These are phyloP conservation scores for Cenococcum geophilum DNA, from an alignment of 495 filamentous ascomycete genomes.

Conservation along the genomic window DNA sequence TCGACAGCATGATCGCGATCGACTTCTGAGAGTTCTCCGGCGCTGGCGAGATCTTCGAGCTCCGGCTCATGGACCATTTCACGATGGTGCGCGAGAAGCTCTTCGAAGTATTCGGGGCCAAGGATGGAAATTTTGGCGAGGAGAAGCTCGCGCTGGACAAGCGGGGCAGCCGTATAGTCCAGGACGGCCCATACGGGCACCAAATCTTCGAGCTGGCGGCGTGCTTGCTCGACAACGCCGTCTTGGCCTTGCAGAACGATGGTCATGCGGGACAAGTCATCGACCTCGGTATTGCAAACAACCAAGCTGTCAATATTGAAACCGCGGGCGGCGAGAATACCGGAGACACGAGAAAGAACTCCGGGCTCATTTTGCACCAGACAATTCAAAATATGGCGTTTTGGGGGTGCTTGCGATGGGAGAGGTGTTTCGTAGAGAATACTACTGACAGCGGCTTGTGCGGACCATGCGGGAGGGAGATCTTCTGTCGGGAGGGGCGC, in stretches of 20 bases:
- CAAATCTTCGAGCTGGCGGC: conserved; percentile 89
- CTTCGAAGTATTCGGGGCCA: conserved; percentile 95
- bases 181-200: conserved; percentile 98
- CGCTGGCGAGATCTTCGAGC: conserved; percentile 32
- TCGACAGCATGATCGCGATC: conserved; percentile 25
- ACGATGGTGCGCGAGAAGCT: conserved; percentile 88
- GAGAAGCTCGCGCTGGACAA: conserved; percentile 93
- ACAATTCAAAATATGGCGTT: conserved; percentile 94
- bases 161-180: conserved; percentile 84
- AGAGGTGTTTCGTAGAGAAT: conserved; percentile 98
- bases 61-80: conserved; percentile 52
- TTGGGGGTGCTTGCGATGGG: conserved; percentile 74
- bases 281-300: conserved; percentile 97
- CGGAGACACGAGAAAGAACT: conserved; percentile 91
- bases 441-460: conserved; percentile 89
- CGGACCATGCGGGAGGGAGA: conserved; percentile 76
- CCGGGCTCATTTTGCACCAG: conserved; percentile 98
- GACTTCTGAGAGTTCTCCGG: conserved; percentile 36
- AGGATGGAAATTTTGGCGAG: conserved; percentile 95
- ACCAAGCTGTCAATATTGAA: conserved; percentile 99
- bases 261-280: conserved; percentile 95
- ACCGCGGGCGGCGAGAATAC: conserved; percentile 89
- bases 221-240: conserved; percentile 94
- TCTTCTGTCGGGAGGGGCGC: conserved; percentile 73
- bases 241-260: conserved; percentile 95